Evolutionary conservation across 148 eudicot species (phyloP), one percentile per base, ranked within the genome.

Genomic region (Chenopodium suecicum): DNA sequence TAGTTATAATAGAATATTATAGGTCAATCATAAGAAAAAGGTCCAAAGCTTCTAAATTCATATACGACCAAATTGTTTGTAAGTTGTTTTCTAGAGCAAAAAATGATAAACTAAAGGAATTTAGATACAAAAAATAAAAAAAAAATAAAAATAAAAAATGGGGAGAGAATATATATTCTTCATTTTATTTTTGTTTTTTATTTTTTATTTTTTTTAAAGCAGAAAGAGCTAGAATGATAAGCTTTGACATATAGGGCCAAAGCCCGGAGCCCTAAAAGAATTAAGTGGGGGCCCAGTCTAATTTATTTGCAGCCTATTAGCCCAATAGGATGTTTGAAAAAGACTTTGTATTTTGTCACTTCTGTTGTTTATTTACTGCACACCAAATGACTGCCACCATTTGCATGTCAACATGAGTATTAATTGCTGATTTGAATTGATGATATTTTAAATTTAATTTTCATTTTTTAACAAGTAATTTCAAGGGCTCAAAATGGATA

Each of bases 201-300:
- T 31, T 31, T 31, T 31, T 31, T 31, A 1, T 1, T 31, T 31
- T 31, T 31, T 31, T 31, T 31, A 0, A 34, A 34, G 41, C 41
- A 34, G 41, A 34, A 34, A 34, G 41, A 7, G 44, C 44, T 41
- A 41, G 44, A 5, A 41, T 41, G 7, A 14, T 25, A 60, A 56
- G 44, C 58, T 44, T n/a, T 41, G 70, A 58, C 58, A 80, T 23
- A 58, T 70, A 70, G 27, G 76, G 37, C 75, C 25, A 29, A 80
- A 80, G 71, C 62, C 77, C 70, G 5, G 48, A 37, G 2, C 81
- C 64, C 67, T n/a, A 54, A 52, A 41, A 62, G 68, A 79, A 19
- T 37, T 23, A 3, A 27, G 60, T 17, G 17, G 73, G 74, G 81
- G 74, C 64, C 74, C 81, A 67, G 37, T 17, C 81, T 79, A 69